Evolutionary conservation across 805 yeast genomes (phyloP), one percentile per base, ranked within the genome.

Genomic region (Pichia occidentalis): DNA sequence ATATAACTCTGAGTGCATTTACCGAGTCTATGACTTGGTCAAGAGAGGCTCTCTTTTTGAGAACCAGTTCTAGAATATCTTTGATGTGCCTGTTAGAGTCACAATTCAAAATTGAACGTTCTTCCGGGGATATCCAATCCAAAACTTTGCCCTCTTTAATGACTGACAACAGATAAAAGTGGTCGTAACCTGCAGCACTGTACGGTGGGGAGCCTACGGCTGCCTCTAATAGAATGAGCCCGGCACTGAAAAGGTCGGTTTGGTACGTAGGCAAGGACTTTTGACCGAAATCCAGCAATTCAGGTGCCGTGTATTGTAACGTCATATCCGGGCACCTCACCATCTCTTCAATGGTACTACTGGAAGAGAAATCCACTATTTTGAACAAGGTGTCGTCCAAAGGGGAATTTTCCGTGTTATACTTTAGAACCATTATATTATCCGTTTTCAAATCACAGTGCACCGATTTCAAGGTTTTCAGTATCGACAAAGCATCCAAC

Each of bases 371-470:
- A 53, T 73, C 79, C 22, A 66, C 66, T n/a, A 72, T 45, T 40
- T 63, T 65, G 44, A 69, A 65, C 5, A 38, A 37, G 5, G 52
- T 43, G 10, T 40, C 34, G 5, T 23, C 36, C n/a, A 22, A 21
- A 14, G 48, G 39, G 20, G 61, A 49, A 12, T 59, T 46, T 39
- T 57, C 57, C 39, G 63, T 67, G 37, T 60, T 27, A 2, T 21
- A 26, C 4, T 37, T 34, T 8, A 35, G 22, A 12, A 62, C 54
- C 41, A 71, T 50, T 7, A 71, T 49, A 46, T 71, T 71, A 31
- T 65, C 65, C 13, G 73, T 60, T 50, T 72, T 71, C 43, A 69
- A 47, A 46, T 72, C 77, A 45, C 73, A 63, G 43, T 72, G 76
- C 12, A 71, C 65, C 20, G 63, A 45, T 4, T 54, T 46, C 18